A percentile compares a stretch with the other conserved stretches of the same genome.
Evolutionary conservation across 768 basidiomycete genomes (phyloP).

Genomic region (Tulasnella sp.): DNA sequence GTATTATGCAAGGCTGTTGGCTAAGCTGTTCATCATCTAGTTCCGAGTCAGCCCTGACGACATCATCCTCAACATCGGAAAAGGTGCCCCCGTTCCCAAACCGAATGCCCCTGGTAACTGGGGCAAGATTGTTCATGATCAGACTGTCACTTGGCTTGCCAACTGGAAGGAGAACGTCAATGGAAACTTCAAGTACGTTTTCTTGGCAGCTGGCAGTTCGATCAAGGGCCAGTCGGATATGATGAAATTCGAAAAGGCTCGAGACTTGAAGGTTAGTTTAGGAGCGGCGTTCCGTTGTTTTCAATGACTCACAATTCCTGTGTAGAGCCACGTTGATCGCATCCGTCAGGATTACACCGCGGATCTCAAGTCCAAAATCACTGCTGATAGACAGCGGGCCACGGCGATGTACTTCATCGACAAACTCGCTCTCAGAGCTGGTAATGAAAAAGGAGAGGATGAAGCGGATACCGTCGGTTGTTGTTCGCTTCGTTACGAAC

Average conservation of each 20-base stretch:
- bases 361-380: slow-evolving; percentile 80
- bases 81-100: slow-evolving; percentile 55
- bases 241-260: slow-evolving; percentile 94
- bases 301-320: not conserved
- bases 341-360: slow-evolving; percentile 80
- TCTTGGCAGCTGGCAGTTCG: slow-evolving; percentile 92
- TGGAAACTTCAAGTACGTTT: slow-evolving; percentile 90
- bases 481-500: slow-evolving; percentile 93
- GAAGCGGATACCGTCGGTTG: slow-evolving; percentile 99
- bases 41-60: slow-evolving; percentile 85
- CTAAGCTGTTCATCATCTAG: slow-evolving; percentile 29
- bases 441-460: slow-evolving; percentile 98
- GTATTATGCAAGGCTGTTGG: slow-evolving; percentile 10
- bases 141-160: slow-evolving; percentile 97
- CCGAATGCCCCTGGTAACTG: slow-evolving; percentile 88
- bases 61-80: slow-evolving; percentile 88
- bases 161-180: slow-evolving; percentile 99
- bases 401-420: slow-evolving; percentile 99
- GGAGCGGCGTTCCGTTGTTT: not conserved
- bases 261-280: slow-evolving; percentile 78
- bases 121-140: slow-evolving; percentile 79
- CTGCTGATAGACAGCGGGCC: slow-evolving; percentile 92
- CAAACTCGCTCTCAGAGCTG: slow-evolving; percentile 89
- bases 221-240: slow-evolving; percentile 98
- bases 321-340: slow-evolving; percentile 74